A percentile compares a stretch with the other conserved stretches of the same genome.
phyloP scores from a whole-genome alignment of 2,329 filamentous ascomycete genomes.

The Aspergillus felis region DNA sequence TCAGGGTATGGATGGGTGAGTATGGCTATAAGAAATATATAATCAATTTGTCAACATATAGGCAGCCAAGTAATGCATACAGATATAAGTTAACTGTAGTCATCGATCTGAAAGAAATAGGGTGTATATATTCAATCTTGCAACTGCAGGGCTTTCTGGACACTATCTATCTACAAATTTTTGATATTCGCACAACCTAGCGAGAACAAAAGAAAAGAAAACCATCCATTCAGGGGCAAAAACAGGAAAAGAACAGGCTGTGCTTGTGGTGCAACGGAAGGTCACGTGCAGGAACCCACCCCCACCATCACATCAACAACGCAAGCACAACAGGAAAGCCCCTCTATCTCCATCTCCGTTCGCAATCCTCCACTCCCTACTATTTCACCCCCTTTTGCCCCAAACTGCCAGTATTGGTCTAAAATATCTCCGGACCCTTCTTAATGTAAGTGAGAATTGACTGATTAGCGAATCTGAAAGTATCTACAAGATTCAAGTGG shows the following conservation, averaged over 20 bases:
- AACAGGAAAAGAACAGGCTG: constrained; percentile 11
- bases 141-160: neutral
- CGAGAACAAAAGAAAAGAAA: neutral
- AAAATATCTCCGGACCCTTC: neutral
- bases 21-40: too few relatives aligned
- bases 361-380: constrained; percentile 9
- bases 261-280: constrained; percentile 18
- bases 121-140: neutral
- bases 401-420: neutral
- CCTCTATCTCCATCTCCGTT: constrained; percentile 29
- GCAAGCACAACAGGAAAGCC: constrained; percentile 29
- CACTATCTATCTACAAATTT: neutral
- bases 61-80: neutral
- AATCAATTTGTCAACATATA: neutral
- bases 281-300: constrained; percentile 16
- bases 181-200: neutral
- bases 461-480: constrained; percentile 4
- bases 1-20: neutral
- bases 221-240: constrained; percentile 1
- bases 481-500: neutral
- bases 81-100: neutral
- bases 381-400: constrained; percentile 9
- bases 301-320: constrained; percentile 27
- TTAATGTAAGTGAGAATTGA: neutral
- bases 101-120: neutral